phyloP scores from a whole-genome alignment of 2,329 filamentous ascomycete species.

The Capronia coronata region DNA sequence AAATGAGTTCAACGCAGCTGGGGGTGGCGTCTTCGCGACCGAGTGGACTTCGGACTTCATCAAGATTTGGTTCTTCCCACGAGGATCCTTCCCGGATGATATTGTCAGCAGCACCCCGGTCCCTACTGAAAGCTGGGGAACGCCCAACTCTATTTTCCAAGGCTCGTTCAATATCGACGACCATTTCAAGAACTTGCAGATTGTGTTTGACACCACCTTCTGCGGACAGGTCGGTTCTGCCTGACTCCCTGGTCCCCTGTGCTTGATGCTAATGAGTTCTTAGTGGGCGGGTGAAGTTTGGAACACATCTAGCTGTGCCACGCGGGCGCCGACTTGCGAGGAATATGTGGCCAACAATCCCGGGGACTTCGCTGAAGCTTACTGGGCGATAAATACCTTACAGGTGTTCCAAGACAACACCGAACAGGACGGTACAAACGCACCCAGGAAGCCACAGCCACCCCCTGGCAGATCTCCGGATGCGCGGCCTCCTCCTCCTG shows the following conservation, averaged over 20 bases:
- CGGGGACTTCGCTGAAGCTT: conserved; percentile 60
- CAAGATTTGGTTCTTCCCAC: conserved; percentile 59
- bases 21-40: conserved; percentile 62
- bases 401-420: conserved; percentile 51
- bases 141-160: conserved; percentile 41
- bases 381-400: conserved; percentile 67
- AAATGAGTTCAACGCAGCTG: conserved; percentile 46
- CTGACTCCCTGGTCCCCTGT: background rate
- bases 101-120: conserved; percentile 41
- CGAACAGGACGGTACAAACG: conserved; percentile 3
- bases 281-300: conserved; percentile 24
- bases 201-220: conserved; percentile 50
- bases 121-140: conserved; percentile 40
- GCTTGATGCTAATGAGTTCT: conserved; percentile 1
- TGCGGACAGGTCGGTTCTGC: conserved; percentile 40
- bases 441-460: background rate
- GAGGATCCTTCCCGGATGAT: conserved; percentile 41
- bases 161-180: conserved; percentile 38
- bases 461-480: conserved; percentile 3
- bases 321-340: conserved; percentile 58
- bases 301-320: conserved; percentile 43
- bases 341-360: conserved; percentile 66
- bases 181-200: conserved; percentile 39
- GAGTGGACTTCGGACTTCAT: conserved; percentile 72
- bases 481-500: background rate